Base-by-base conservation (phyloP, 768 basidiomycete genomes). In the Serendipita sp. region DNA sequence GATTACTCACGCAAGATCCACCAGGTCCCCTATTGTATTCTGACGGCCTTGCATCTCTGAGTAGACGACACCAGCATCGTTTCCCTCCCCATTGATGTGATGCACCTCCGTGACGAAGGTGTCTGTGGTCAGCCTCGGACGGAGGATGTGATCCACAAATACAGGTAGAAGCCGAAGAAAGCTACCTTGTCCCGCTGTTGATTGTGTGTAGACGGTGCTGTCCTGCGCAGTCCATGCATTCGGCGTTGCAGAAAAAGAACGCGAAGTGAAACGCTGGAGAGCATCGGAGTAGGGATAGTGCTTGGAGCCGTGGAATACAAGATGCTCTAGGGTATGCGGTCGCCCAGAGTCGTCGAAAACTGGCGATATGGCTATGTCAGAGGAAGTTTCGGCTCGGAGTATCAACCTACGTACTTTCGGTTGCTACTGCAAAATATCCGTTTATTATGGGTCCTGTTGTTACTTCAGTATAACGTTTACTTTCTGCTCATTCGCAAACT, bases 211-310 rank as follows among this genome's bases (percentile, higher is more conserved):
- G 9, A 90, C 90, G 48, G 94, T 96, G 69, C 95, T 86, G 69
- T 92, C 90, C 45, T 82, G 93, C 69, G 89, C 95, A 2, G 96
- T 98, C 95, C 94, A 99, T 1, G 95, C 95, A 71, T 97, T 96
- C 13, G 53, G 53, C 11, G 26, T 58, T n/a, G 53, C 17, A 24
- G 53, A 22, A 31, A 58, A 58, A 4, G 53, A 58, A 4, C 53
- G 53, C 14, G 33, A 24, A 11, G 53, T 31, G 17, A 58, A 26
- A n/a, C 53, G 20, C 20, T 58, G 53, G 75, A 76, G 2, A 63
- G 75, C 67, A 62, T 72, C 67, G 33, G 73, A 97, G 78, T 90
- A 90, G 0, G 95, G 94, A 70, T 92, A 98, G 68, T 88, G 84
- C 69, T 95, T 85, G 0, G 93, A 96, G 3, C 96, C 96, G 79